Conservation (phyloP, 371 early-diverging fungal genomes). For the Smittium culicis region DNA sequence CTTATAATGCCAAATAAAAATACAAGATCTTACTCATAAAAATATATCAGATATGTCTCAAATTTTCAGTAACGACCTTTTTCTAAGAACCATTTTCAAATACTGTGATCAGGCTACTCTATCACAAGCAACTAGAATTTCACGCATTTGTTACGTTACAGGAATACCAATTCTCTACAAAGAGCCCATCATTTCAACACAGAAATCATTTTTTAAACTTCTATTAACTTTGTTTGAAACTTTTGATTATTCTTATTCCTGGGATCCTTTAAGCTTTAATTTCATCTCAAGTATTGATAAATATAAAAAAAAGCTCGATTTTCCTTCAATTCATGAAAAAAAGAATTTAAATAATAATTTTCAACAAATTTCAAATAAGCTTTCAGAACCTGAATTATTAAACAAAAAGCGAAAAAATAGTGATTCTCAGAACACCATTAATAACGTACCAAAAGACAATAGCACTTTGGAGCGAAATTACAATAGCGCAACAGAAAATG, state of each 20-base stretch:
- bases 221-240: not conserved
- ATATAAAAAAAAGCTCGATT: too few species aligned
- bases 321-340: too few species aligned
- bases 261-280: not conserved
- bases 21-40: too few species aligned
- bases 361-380: too few species aligned
- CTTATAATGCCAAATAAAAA: too few species aligned
- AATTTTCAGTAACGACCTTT: not conserved
- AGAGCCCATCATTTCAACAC: not conserved
- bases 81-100: not conserved
- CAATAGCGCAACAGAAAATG: not conserved
- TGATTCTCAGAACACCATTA: too few species aligned
- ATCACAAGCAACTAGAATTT: not conserved
- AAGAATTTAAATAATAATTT: too few species aligned
- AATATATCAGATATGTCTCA: too few species aligned
- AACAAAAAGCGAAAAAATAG: too few species aligned
- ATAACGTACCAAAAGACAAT: too few species aligned
- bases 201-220: not conserved
- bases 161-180: not conserved
- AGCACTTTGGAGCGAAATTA: too few species aligned
- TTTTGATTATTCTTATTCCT: not conserved
- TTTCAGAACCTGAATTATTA: too few species aligned
- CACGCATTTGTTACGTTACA: not conserved
- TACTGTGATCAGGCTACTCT: not conserved
- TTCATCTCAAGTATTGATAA: not conserved